A percentile compares a stretch with the other conserved stretches of the same genome.
These are phyloP conservation scores for Curvularia eragrostidis DNA, from an alignment of 2,329 filamentous ascomycete species.

Conservation along the genomic window DNA sequence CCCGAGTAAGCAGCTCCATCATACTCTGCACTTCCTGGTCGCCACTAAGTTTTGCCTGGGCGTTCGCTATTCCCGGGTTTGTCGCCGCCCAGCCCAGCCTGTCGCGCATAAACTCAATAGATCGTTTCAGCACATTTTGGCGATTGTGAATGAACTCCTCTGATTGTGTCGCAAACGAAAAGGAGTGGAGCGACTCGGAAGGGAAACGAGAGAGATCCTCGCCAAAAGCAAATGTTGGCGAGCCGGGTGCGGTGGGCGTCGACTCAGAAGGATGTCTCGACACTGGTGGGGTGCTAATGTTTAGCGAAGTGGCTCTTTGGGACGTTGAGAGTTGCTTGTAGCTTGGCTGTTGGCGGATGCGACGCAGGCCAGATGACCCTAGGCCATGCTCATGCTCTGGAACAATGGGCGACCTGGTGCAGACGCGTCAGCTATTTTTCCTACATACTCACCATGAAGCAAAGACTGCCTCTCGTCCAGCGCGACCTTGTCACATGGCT, in stretches of 20 bases:
- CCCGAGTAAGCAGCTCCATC: constrained; percentile 84
- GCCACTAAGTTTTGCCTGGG: constrained; percentile 80
- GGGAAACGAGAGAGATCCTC: constrained; percentile 94
- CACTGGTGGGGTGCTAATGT: constrained; percentile 65
- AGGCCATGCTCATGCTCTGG: constrained; percentile 87
- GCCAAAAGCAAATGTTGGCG: constrained; percentile 71
- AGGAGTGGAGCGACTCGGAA: constrained; percentile 94
- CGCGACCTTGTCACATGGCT: neutral
- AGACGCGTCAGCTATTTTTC: constrained; percentile 22
- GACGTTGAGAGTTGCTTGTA: constrained; percentile 59
- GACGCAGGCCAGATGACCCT: constrained; percentile 83
- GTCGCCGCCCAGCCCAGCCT: constrained; percentile 81
- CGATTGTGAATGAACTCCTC: constrained; percentile 90
- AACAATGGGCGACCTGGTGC: constrained; percentile 76
- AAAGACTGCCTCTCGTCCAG: constrained; percentile 10
- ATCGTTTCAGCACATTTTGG: constrained; percentile 90
- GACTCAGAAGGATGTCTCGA: constrained; percentile 57
- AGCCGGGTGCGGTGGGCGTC: constrained; percentile 68
- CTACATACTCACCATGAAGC: constrained; percentile 3
- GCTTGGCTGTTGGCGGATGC: constrained; percentile 87
- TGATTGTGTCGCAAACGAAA: constrained; percentile 95
- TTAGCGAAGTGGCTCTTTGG: constrained; percentile 74
- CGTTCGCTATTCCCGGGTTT: constrained; percentile 78
- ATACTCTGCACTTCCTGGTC: constrained; percentile 89
- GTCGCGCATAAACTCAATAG: constrained; percentile 96